Conservation (phyloP, 139 green algal genomes). For the Chlorella sp. region DNA sequence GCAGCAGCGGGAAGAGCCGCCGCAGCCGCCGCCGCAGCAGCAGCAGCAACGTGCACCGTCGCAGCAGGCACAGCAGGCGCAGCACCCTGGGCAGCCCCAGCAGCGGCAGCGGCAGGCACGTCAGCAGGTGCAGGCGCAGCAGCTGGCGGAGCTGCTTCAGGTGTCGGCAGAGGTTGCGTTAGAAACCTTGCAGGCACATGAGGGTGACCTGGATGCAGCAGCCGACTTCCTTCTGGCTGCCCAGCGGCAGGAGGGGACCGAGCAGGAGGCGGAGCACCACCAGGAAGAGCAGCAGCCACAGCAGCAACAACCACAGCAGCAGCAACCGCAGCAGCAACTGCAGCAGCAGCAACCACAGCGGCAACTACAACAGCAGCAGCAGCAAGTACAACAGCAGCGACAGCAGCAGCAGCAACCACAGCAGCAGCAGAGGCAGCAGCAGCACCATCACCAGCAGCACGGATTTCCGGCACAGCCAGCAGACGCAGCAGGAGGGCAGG, state of each 20-base stretch:
- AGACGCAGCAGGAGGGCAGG: too few relatives aligned
- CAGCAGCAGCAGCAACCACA: not conserved
- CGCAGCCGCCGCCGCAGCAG: not conserved
- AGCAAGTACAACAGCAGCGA: not conserved
- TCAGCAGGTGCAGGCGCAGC: not conserved
- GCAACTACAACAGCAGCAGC: not conserved
- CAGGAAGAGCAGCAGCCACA: not conserved
- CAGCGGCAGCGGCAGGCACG: not conserved
- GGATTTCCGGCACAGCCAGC: too few relatives aligned
- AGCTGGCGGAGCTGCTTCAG: not conserved
- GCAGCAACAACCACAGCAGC: not conserved
- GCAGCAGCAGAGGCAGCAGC: not conserved
- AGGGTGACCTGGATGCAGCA: not conserved
- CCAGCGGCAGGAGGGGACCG: not conserved
- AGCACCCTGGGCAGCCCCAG: not conserved
- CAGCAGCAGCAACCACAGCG: not conserved
- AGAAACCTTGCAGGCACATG: not conserved
- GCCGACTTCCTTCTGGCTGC: not conserved
- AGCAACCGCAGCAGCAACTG: not conserved
- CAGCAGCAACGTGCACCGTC: not conserved
- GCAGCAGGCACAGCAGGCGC: not conserved
- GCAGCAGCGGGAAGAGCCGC: not conserved
- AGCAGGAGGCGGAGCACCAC: not conserved
- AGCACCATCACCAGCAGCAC: not conserved
- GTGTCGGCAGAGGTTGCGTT: not conserved